Evolutionary conservation across 2,329 filamentous ascomycete genomes (phyloP).

Genomic region (Venturia pyrina): DNA sequence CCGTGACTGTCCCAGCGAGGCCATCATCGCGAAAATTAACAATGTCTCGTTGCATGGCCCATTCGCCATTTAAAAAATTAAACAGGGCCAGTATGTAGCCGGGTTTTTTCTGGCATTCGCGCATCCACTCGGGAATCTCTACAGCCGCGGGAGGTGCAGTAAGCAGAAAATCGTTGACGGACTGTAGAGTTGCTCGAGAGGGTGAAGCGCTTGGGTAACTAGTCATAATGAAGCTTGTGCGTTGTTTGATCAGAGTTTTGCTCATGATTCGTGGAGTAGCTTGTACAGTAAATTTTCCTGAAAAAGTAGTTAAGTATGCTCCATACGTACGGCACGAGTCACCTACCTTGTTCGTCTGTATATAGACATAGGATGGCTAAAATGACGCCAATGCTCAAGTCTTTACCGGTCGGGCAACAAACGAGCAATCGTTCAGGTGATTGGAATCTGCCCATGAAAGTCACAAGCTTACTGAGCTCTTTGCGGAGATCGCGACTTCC

Average conservation of each 20-base stretch:
- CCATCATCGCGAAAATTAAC: background rate
- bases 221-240: slow-evolving; percentile 73
- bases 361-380: slow-evolving; percentile 68
- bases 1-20: slow-evolving; percentile 1
- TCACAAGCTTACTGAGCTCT: slow-evolving; percentile 53
- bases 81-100: background rate
- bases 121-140: background rate
- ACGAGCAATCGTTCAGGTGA: slow-evolving; percentile 37
- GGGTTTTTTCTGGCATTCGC: background rate
- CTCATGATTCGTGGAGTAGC: slow-evolving; percentile 35
- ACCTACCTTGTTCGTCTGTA: slow-evolving; percentile 49
- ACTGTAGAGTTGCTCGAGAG: slow-evolving; percentile 74
- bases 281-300: background rate
- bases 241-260: slow-evolving; percentile 67
- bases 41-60: slow-evolving; percentile 7
- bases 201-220: slow-evolving; percentile 73
- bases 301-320: background rate
- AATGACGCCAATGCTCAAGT: slow-evolving; percentile 68
- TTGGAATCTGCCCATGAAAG: slow-evolving; percentile 37
- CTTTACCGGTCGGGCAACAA: slow-evolving; percentile 66
- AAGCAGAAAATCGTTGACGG: slow-evolving; percentile 86
- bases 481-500: slow-evolving; percentile 75
- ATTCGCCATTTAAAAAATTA: slow-evolving; percentile 1
- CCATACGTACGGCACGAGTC: background rate
- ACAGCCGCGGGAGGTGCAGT: slow-evolving; percentile 14